Base-by-base conservation (phyloP, 1,284 basidiomycete species). In the Rhodotorula sp. region DNA sequence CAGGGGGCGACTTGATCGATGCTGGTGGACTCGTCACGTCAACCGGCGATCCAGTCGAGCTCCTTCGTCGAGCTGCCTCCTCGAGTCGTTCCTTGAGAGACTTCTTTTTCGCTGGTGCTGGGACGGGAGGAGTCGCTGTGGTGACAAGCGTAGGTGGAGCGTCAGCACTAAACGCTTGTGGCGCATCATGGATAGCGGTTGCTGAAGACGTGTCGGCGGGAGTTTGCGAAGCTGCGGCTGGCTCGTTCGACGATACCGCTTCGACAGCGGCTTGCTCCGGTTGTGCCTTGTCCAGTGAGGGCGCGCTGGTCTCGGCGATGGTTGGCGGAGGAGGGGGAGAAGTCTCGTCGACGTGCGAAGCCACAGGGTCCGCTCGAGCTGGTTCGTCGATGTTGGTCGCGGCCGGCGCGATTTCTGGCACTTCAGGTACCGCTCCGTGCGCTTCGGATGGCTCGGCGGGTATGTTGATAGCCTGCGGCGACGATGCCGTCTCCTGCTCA, bases 81-180 rank as follows among this genome's bases (percentile, higher is more conserved):
- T 69, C 73, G 8, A 75, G 61, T 3, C 73, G 66, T 62, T 75
- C 73, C 26, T 70, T 68, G 50, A 75, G 51, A 15, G 73, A 63
- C 51, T 75, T 75, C 48, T 59, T 62, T 3, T n/a, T 65, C 24
- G 34, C 2, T 0, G 30, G 55, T 16, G 26, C 50, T 31, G 34
- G 37, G 37, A 40, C 24, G 37, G n/a, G 37, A 5, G 37, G 37
- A 18, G 55, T 26, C 18, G 63, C 2, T 1, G 64, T 28, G 20
- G 48, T 20, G 11, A 30, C 2, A 0, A 59, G 20, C 24, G 54
- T n/a, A 2, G 51, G 6, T 5, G 59, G 46, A 13, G 11, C 28
- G 22, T 10, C 22, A 7, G 57, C 11, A 1, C n/a, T n/a, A n/a
- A 56, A 24, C 28, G 53, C 44, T 13, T 22, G 56, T 16, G 58